Evolutionary conservation across 2,329 filamentous ascomycete genomes (phyloP).

Genomic region (Teratosphaeria gauchensis): DNA sequence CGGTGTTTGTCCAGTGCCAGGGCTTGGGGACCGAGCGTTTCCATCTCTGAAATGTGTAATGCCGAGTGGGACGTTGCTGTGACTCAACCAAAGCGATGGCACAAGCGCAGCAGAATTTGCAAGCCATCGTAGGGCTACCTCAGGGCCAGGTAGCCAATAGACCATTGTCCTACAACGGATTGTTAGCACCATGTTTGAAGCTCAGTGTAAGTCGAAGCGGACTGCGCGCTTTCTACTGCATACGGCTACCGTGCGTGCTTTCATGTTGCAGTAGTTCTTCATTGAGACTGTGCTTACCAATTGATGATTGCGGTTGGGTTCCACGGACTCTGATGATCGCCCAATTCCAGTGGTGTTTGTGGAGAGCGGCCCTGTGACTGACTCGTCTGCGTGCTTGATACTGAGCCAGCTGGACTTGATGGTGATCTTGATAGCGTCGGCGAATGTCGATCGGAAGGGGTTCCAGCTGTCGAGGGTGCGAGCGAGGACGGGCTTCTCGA

Average conservation of each 20-base stretch:
- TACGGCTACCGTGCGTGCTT: not conserved
- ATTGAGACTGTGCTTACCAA: constrained; percentile 23
- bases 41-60: constrained; percentile 29
- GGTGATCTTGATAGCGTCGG: constrained; percentile 1
- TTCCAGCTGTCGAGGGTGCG: not conserved
- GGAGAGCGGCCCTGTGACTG: not conserved
- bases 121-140: constrained; percentile 48
- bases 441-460: not conserved
- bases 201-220: not conserved
- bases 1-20: constrained; percentile 6
- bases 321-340: constrained; percentile 20
- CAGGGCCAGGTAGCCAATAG: constrained; percentile 58
- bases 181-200: not conserved
- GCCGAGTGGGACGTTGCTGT: constrained; percentile 28
- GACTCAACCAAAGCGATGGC: constrained; percentile 18
- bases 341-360: not conserved
- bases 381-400: not conserved
- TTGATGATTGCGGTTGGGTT: constrained; percentile 46
- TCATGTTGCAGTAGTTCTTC: not conserved
- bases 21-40: not conserved
- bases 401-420: not conserved
- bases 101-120: constrained; percentile 22
- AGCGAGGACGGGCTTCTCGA: constrained; percentile 1
- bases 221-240: not conserved
- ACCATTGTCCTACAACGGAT: constrained; percentile 39